A percentile compares a stretch with the other conserved stretches of the same genome.
phyloP scores from a whole-genome alignment of 1,139 yeast genomes.

The Lodderomyces elongisporus region DNA sequence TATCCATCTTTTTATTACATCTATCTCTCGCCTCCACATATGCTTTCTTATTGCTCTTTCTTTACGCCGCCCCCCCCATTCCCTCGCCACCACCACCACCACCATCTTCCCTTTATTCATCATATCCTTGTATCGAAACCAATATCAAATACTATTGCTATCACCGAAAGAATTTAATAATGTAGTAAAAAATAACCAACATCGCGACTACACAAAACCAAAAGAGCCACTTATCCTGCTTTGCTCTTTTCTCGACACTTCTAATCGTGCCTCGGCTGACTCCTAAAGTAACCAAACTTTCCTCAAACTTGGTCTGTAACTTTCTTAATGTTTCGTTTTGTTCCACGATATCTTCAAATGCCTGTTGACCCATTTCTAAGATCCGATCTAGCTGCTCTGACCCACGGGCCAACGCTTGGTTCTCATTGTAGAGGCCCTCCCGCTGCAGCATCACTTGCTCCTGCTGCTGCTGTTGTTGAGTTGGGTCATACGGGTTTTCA shows the following conservation, averaged over 20 bases:
- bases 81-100: no score
- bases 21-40: no score
- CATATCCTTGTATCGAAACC: no score
- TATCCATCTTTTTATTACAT: no score
- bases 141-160: no score
- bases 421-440: constrained; percentile 69
- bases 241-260: constrained; percentile 77
- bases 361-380: constrained; percentile 80
- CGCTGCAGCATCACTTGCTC: constrained; percentile 38
- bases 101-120: no score
- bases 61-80: no score
- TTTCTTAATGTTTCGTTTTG: constrained; percentile 70
- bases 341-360: constrained; percentile 80
- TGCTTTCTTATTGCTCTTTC: no score
- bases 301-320: constrained; percentile 61
- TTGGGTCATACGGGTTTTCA: constrained; percentile 58
- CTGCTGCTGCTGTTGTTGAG: constrained; percentile 13
- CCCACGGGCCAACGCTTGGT: constrained; percentile 61
- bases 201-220: constrained; percentile 67
- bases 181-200: constrained; percentile 64
- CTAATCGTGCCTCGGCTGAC: constrained; percentile 83
- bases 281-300: constrained; percentile 75
- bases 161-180: constrained; percentile 56
- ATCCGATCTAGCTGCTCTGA: constrained; percentile 84
- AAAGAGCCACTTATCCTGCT: constrained; percentile 83